A percentile compares a stretch with the other conserved stretches of the same genome.
Evolutionary conservation across 1,284 basidiomycete genomes (phyloP).

Genomic region (Cryptococcus floricola): DNA sequence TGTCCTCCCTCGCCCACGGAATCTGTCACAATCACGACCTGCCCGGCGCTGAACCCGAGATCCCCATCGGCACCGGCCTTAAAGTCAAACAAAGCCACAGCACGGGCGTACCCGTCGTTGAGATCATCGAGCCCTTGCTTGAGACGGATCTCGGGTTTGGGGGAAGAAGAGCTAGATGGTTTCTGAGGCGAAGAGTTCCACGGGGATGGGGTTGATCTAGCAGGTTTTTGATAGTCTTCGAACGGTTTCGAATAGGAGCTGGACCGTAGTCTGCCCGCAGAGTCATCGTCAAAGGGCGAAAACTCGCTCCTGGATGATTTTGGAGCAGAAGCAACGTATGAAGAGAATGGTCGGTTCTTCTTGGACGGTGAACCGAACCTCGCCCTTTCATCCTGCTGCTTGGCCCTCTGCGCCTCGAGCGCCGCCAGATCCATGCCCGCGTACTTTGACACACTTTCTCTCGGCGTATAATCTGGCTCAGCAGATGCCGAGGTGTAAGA

Average conservation of each 20-base stretch:
- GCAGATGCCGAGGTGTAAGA: neutral
- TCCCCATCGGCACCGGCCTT: conserved; percentile 71
- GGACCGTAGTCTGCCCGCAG: conserved; percentile 13
- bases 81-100: conserved; percentile 76
- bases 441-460: conserved; percentile 24
- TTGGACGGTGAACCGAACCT: neutral
- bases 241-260: conserved; percentile 15
- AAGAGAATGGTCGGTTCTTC: conserved; percentile 10
- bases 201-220: neutral
- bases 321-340: neutral
- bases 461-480: conserved; percentile 21
- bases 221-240: conserved; percentile 12
- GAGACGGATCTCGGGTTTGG: conserved; percentile 17
- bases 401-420: neutral
- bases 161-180: neutral
- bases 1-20: conserved; percentile 72
- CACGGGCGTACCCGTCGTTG: conserved; percentile 56
- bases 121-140: conserved; percentile 22
- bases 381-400: neutral
- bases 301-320: conserved; percentile 7
- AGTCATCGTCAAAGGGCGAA: conserved; percentile 15
- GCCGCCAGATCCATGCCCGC: conserved; percentile 13
- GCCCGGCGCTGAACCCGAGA: conserved; percentile 76
- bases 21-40: conserved; percentile 70
- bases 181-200: neutral